phyloP scores from a whole-genome alignment of 2,329 filamentous ascomycete species.

The Ophiocordyceps camponoti-floridani region DNA sequence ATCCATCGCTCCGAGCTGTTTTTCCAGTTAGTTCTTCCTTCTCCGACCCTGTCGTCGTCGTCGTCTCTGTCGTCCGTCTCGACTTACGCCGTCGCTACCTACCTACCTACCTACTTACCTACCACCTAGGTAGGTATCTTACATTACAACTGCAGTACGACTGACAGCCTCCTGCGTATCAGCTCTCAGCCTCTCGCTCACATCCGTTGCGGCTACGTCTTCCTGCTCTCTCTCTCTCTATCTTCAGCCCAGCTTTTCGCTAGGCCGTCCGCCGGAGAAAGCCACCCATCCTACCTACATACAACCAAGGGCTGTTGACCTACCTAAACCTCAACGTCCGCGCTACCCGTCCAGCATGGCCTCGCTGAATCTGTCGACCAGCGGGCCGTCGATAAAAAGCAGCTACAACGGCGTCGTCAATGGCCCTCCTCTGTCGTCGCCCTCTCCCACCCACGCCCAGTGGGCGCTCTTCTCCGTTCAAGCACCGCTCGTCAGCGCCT shows the following conservation, averaged over 20 bases:
- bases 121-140: too few relatives aligned
- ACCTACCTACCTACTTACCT: too few relatives aligned
- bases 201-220: too few relatives aligned
- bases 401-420: slow-evolving; percentile 48
- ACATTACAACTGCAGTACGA: too few relatives aligned
- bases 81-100: too few relatives aligned
- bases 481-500: slow-evolving; percentile 80
- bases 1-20: too few relatives aligned
- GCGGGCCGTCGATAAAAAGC: slow-evolving; percentile 70
- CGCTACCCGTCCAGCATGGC: slow-evolving; percentile 37
- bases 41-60: too few relatives aligned
- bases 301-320: too few relatives aligned
- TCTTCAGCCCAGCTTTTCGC: background rate
- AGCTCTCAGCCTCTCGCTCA: background rate
- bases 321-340: background rate
- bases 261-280: background rate
- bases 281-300: too few relatives aligned
- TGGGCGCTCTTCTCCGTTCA: slow-evolving; percentile 93
- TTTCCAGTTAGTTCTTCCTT: background rate
- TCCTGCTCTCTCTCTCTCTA: background rate
- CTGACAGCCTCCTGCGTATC: background rate
- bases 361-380: slow-evolving; percentile 61
- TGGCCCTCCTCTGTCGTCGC: slow-evolving; percentile 28
- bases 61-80: too few relatives aligned
- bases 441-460: slow-evolving; percentile 69